Evolutionary conservation across 2,329 filamentous ascomycete genomes (phyloP), one percentile per base, ranked within the genome.

Genomic region (Graphium sp.): DNA sequence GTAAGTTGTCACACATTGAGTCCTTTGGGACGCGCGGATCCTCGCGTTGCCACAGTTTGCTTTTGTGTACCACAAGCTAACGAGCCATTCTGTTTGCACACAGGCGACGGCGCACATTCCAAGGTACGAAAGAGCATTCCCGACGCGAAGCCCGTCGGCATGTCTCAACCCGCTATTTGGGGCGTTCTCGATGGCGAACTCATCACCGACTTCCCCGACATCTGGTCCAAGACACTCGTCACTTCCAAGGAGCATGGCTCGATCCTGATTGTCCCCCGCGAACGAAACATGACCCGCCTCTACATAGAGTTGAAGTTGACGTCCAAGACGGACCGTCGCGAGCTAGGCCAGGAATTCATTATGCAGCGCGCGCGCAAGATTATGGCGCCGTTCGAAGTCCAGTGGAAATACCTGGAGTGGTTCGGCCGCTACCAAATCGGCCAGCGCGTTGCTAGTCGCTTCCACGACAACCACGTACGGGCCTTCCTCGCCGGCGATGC

Each of bases 351-450:
- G 36, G 66, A 76, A 18, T 79, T 78, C 39, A 74, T 84, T 28
- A 81, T 81, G 62, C 59, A 66, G 38, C 64, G 70, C 26, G 74
- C 73, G 6, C 60, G 58, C 40, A 59, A 65, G 38, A 73, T 74
- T 32, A 62, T 74, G 52, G 56, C 58, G 5, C 68, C 68, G 2
- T 74, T 66, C 41, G 50, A 48, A 29, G 50, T 73, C 24, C 52
- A 62, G 26, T 74, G 68, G 67, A 62, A 58, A 38, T 63, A 64
- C 29, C 56, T 70, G 28, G 55, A 74, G 48, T 82, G 76, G 74
- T 82, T 80, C 52, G 75, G 74, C 25, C 68, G 72, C 24, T 82
- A 80, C 44, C 63, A 72, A 38, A 73, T 80, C 32, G 71, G 74
- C 8, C 74, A 80, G 52, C 66, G 78, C 12, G 64, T 83, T 14